Evolutionary conservation across 768 basidiomycete genomes (phyloP), one percentile per base, ranked within the genome.

Genomic region (Trametes cubensis): DNA sequence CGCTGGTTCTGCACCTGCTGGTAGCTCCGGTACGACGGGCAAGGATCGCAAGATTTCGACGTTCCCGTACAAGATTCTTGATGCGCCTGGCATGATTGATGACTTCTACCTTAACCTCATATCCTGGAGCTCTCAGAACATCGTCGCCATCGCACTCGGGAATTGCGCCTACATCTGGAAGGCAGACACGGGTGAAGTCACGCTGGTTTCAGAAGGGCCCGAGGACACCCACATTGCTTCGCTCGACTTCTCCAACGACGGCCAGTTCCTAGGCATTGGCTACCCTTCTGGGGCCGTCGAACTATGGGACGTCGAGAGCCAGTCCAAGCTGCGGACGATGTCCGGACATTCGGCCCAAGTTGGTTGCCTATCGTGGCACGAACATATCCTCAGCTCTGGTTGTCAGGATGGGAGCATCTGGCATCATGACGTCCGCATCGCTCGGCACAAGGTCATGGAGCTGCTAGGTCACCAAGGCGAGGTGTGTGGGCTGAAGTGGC

Each of bases 81-180:
- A 98, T 68, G 96, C 96, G 0, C 95, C 95, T 0, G 93, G 93
- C 6, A 88, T 92, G 81, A 82, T 87, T 11, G 94, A 98, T 66
- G 97, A 99, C 74, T 99, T 96, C 74, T 99, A 99, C 71, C 85
- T 99, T 70, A 99, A 98, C 73, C 80, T 99, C 55, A 74, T 98
- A 54, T 83, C 88, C 18, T 99, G 97, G 97, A 90, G 90, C 39
- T 83, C 82, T 44, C 84, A 84, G 66, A 98, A 98, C 73, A 77
- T 87, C 26, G 86, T 99, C 13, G 95, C 91, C 2, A 95, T 99
- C 58, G 96, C 91, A 0, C 83, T 99, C 13, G 91, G 87, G 47
- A 86, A 90, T 45, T 82, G 83, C 50, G 94, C 91, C 1, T 99
- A 96, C 76, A 85, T 97, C 59, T 99, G 96, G 96, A 89, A 85